Base-by-base conservation (phyloP, 2,329 filamentous ascomycete species). In the Aspergillus phoenicis region DNA sequence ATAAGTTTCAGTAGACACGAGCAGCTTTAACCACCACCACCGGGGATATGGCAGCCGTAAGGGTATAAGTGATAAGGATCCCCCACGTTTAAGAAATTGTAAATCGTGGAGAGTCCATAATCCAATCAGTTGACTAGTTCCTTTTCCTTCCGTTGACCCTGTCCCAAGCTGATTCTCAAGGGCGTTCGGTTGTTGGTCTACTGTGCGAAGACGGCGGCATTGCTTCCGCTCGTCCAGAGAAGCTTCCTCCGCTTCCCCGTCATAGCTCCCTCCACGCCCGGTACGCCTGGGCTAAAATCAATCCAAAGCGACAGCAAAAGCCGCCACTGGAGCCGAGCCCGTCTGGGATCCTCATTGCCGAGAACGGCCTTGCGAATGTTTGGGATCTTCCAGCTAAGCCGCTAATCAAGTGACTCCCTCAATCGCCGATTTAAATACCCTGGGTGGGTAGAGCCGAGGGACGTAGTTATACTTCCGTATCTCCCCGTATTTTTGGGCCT, bases 181-280 rank as follows among this genome's bases (percentile, higher is more conserved):
- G 52, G 48, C 39, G 13, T 48, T 17, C 36, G 33, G 22, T 52
- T 48, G 28, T 28, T 56, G 58, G 28, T 63, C 58, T 52, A 55
- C 55, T 60, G 49, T 58, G 45, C 51, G 20, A 38, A 41, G 26
- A 26, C 30, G n/a, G 55, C 51, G 47, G 57, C 43, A 49, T 58
- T 33, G 64, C 70, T 73, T 75, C 73, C 73, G 73, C 70, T 75
- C 73, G 73, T 74, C 73, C 73, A 75, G 70, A 43, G 51, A 41
- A 53, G 41, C 66, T 66, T 51, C 67, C 70, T 75, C 73, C 73
- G 71, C 72, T 72, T 70, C 73, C 71, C 73, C 73, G 73, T 75
- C 70, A 67, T 67, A 66, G 63, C 66, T 70, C 64, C 33, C 68
- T 70, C 67, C 68, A 63, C 65, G 60, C 57, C 48, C 58, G 54